Evolutionary conservation across 1,284 basidiomycete genomes (phyloP).

Genomic region (Trametes versicolor): DNA sequence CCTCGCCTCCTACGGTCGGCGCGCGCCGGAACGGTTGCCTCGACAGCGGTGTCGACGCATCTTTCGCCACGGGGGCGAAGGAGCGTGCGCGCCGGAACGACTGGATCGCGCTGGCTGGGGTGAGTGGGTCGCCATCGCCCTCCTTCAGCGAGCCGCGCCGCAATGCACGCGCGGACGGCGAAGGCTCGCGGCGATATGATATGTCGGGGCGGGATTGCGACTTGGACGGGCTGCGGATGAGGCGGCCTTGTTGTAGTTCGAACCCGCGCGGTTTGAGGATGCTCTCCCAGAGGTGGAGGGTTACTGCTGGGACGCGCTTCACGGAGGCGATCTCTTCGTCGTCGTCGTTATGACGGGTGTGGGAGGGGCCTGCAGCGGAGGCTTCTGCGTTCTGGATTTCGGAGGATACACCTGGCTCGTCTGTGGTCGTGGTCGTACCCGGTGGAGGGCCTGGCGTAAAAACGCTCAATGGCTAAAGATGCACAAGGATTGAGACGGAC

Average conservation of each 20-base stretch:
- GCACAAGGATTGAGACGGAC: slow-evolving; percentile 2
- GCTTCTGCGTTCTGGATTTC: slow-evolving; percentile 28
- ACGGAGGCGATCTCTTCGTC: slow-evolving; percentile 61
- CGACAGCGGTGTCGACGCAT: slow-evolving; percentile 36
- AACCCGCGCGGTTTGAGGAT: slow-evolving; percentile 73
- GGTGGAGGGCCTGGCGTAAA: slow-evolving; percentile 21
- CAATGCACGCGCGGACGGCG: slow-evolving; percentile 21
- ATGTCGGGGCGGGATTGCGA: slow-evolving; percentile 38
- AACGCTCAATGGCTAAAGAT: not conserved
- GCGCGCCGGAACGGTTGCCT: slow-evolving; percentile 60
- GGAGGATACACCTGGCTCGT: slow-evolving; percentile 24
- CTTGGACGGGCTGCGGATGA: slow-evolving; percentile 66
- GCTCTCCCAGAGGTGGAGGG: slow-evolving; percentile 72
- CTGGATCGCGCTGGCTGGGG: slow-evolving; percentile 58
- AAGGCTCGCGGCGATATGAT: slow-evolving; percentile 26
- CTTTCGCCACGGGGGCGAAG: slow-evolving; percentile 54
- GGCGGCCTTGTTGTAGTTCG: slow-evolving; percentile 60
- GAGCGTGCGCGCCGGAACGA: slow-evolving; percentile 67
- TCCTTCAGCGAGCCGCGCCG: slow-evolving; percentile 22
- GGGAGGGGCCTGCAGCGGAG: slow-evolving; percentile 14
- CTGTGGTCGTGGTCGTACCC: slow-evolving; percentile 12
- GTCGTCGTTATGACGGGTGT: slow-evolving; percentile 23
- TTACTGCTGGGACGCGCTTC: slow-evolving; percentile 64
- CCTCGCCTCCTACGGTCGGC: slow-evolving; percentile 21
- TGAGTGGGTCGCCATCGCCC: slow-evolving; percentile 21